Base-by-base conservation (phyloP, 345 rosid genomes). In the Sisymbrium altissimum region DNA sequence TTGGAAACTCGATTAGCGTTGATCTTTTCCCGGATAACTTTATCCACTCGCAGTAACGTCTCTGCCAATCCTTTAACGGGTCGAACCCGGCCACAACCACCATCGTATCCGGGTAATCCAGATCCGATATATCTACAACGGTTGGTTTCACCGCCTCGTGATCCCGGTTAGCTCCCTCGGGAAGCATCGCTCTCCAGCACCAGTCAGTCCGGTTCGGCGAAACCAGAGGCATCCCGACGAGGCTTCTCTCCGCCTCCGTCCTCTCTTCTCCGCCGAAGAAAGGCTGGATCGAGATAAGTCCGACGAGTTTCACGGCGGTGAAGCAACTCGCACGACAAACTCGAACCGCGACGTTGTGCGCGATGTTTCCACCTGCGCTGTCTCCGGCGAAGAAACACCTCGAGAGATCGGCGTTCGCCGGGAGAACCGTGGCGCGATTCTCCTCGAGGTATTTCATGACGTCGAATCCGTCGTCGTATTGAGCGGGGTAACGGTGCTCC, bases 41-140 rank as follows among this genome's bases (percentile, higher is more conserved):
- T 73, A 93, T 36, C 97, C 97, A 89, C 60, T 84, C 80, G 17
- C 39, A 84, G 52, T 93, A 93, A 58, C 83, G 80, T 68, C 76
- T 84, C 54, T 91, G 97, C 96, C 98, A 83, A 80, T 93, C 98
- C 13, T 81, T 70, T 17, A 93, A 81, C 64, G 97, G 94, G 63
- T 93, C 98, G 17, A 85, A 84, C 27, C 94, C 96, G 0, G 75
- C 86, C 33, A 80, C 80, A 0, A 85, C 55, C 67, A 88, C 85
- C 73, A 90, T 2, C 64, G 86, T 80, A 9, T 66, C 80, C 74
- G 94, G 96, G 32, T 74, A 88, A 12, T 88, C 83, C 72, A 86
- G 27, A 23, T 58, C 71, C 44, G 86, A 30, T 0, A 90, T 70
- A 9, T 84, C 86, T 1, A 64, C 82, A 1, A 78, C 84, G 30